Evolutionary conservation across 768 basidiomycete species (phyloP).

Genomic region (Tylopilus vinaceipallidus): DNA sequence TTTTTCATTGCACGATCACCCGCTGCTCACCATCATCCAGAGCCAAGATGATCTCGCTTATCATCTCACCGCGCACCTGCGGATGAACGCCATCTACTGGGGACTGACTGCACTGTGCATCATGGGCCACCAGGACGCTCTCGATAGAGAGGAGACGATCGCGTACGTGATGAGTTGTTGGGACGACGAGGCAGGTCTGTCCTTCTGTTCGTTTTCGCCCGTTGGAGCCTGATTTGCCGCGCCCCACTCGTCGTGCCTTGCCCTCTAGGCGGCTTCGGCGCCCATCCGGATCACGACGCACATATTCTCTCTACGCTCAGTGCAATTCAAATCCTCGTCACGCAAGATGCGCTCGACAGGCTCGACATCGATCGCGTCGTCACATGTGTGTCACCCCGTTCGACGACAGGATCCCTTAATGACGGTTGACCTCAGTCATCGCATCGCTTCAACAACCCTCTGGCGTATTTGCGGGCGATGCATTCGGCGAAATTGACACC

Average conservation of each 20-base stretch:
- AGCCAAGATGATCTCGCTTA: slow-evolving; percentile 83
- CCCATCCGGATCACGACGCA: slow-evolving; percentile 91
- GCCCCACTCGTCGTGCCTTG: not conserved
- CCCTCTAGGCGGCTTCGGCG: slow-evolving; percentile 78
- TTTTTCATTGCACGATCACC: no score
- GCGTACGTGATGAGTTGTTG: slow-evolving; percentile 92
- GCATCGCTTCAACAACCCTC: slow-evolving; percentile 80
- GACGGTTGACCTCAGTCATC: slow-evolving; percentile 73
- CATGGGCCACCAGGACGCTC: slow-evolving; percentile 74
- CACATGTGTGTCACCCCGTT: slow-evolving; percentile 51
- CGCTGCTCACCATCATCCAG: slow-evolving; percentile 35
- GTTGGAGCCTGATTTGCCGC: slow-evolving; percentile 1
- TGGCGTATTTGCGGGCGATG: slow-evolving; percentile 88
- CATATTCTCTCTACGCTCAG: slow-evolving; percentile 85
- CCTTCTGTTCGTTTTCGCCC: not conserved
- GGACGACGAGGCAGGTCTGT: slow-evolving; percentile 80
- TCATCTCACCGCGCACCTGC: slow-evolving; percentile 89
- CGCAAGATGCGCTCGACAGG: slow-evolving; percentile 75
- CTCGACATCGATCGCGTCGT: slow-evolving; percentile 70
- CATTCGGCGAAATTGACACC: slow-evolving; percentile 90
- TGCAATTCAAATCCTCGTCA: slow-evolving; percentile 88
- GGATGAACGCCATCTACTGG: slow-evolving; percentile 97
- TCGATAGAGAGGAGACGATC: slow-evolving; percentile 82
- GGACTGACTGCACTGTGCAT: slow-evolving; percentile 84
- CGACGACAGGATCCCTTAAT: no score